phyloP scores from a whole-genome alignment of 345 rosid genomes.

The Chamaenerion angustifolium region DNA sequence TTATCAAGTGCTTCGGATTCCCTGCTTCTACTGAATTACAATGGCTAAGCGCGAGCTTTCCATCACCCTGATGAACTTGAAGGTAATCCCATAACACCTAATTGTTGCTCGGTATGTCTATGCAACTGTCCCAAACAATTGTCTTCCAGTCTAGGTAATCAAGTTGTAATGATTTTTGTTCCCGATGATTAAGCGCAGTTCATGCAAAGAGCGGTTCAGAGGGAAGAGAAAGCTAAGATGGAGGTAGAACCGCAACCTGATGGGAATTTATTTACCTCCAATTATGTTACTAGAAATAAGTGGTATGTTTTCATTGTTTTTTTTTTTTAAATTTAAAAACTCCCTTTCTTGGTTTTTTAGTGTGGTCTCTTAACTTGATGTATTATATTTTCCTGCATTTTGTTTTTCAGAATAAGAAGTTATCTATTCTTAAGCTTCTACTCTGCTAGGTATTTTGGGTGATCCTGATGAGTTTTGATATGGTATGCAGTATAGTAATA shows the following conservation, averaged over 20 bases:
- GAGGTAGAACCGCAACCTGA: conserved; percentile 46
- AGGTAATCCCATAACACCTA: conserved; percentile 29
- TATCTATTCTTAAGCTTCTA: too few relatives aligned
- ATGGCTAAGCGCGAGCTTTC: conserved; percentile 90
- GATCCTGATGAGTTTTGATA: too few relatives aligned
- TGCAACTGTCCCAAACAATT: too few relatives aligned
- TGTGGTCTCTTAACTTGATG: too few relatives aligned
- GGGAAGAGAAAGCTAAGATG: conserved; percentile 41
- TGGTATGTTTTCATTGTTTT: conserved; percentile 5
- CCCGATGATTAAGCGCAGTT: conserved; percentile 37
- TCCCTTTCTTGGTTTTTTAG: background rate
- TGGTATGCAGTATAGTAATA: conserved; percentile 35
- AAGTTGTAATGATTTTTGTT: background rate
- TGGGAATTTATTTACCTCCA: conserved; percentile 29
- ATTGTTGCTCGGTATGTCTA: background rate
- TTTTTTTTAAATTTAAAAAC: background rate
- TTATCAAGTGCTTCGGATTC: too few relatives aligned
- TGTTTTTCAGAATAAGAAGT: too few relatives aligned
- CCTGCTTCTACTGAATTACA: background rate
- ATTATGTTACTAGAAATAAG: conserved; percentile 44
- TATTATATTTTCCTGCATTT: too few relatives aligned
- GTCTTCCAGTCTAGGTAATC: too few relatives aligned
- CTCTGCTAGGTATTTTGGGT: too few relatives aligned
- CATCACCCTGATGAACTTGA: conserved; percentile 67
- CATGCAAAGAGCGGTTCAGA: conserved; percentile 70